phyloP scores from a whole-genome alignment of 2,329 filamentous ascomycete genomes.

The Ophiocordyceps robertsii region DNA sequence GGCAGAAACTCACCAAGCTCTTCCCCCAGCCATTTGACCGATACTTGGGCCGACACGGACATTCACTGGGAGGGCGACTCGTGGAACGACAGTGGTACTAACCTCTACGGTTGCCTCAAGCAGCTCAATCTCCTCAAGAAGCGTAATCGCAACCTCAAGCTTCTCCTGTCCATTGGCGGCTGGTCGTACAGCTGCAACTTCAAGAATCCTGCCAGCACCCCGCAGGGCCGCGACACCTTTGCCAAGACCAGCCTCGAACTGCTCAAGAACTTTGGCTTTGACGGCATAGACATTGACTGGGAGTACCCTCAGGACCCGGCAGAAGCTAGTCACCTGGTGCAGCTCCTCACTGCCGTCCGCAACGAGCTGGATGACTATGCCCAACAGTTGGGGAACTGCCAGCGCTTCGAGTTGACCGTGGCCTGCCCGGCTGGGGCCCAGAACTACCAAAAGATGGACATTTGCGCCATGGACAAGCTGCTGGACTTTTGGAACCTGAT shows the following conservation, averaged over 20 bases:
- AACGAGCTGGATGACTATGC: slow-evolving; percentile 45
- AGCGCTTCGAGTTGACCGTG: slow-evolving; percentile 52
- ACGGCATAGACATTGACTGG: slow-evolving; percentile 58
- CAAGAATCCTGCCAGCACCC: slow-evolving; percentile 56
- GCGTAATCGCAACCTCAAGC: slow-evolving; percentile 68
- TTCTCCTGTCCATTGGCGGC: slow-evolving; percentile 77
- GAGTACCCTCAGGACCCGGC: slow-evolving; percentile 44
- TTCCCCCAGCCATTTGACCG: slow-evolving; percentile 34
- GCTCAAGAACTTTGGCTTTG: slow-evolving; percentile 69
- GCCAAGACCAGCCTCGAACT: slow-evolving; percentile 61
- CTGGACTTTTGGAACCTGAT: slow-evolving; percentile 73
- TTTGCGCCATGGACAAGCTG: slow-evolving; percentile 49
- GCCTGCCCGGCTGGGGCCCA: slow-evolving; percentile 48
- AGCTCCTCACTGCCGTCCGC: slow-evolving; percentile 43
- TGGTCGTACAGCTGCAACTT: slow-evolving; percentile 91
- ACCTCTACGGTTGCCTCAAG: slow-evolving; percentile 81
- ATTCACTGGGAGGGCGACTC: slow-evolving; percentile 59
- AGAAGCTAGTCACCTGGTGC: slow-evolving; percentile 45
- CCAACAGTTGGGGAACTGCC: slow-evolving; percentile 22
- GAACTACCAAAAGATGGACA: slow-evolving; percentile 49
- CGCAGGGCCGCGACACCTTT: slow-evolving; percentile 55
- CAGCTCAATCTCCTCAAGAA: slow-evolving; percentile 78
- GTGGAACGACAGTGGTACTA: slow-evolving; percentile 60
- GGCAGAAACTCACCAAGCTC: slow-evolving; percentile 1
- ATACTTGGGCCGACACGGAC: slow-evolving; percentile 54